Evolutionary conservation across 2,329 filamentous ascomycete species (phyloP), one percentile per base, ranked within the genome.

Genomic region (Chrysoporthe cubensis): DNA sequence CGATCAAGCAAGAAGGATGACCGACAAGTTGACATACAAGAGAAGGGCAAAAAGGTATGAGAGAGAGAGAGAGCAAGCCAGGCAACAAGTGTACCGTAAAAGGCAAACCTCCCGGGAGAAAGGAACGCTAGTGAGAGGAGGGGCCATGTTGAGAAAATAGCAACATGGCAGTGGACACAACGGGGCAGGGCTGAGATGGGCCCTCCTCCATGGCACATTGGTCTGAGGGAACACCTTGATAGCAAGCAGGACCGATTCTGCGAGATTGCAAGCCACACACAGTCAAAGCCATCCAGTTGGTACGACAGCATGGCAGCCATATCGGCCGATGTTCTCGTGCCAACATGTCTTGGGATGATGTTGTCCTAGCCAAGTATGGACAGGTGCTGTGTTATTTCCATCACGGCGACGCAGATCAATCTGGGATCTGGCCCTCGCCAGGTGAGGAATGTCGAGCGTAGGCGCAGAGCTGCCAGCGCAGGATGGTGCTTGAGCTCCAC

Each of bases 61-160:
- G n/a, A 14, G 43, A 37, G 16, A 40, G 9, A 48, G n/a, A 26
- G 8, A 26, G 43, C 37, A 42, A 16, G 4, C 18, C 61, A 63
- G 13, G 48, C 32, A 26, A 11, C 18, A 40, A 32, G 6, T 21
- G 14, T 9, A 16, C 42, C 46, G 2, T 40, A 40, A 34, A 16
- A 62, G 46, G 34, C 40, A 54, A 26, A 54, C 21, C 18, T 52
- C 42, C 58, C 61, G 32, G 52, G 61, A 42, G 34, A 43, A 54
- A 63, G 61, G 34, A 63, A 54, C 61, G 50, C 46, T 63, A 54
- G 61, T 43, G 14, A 43, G 46, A 40, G 21, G 26, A 63, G 54
- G 34, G 16, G 1, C 61, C 61, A 63, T 52, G 48, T 63, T 34
- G 48, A 40, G 48, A 63, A 52, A 63, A 52, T 63, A 52, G 32